Base-by-base conservation (phyloP, 2,329 filamentous ascomycete species). In the Anthostomella pinea region DNA sequence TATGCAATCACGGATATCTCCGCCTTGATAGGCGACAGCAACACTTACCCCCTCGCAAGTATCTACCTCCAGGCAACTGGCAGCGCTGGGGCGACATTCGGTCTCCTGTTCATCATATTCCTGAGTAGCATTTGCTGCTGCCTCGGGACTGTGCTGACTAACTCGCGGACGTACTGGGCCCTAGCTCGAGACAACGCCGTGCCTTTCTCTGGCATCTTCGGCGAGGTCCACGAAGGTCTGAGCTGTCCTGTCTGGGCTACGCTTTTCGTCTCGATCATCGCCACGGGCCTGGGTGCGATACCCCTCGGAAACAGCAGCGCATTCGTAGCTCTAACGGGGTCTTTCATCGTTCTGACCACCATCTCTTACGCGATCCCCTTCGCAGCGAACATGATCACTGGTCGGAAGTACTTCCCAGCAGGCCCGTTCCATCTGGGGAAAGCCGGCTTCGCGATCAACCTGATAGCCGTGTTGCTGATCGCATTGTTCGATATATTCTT, bases 211-310 rank as follows among this genome's bases (percentile, higher is more conserved):
- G 38, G 51, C 8, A 63, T 75, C 57, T 73, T 81, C 40, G 63
- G 69, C n/a, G 58, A 52, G 13, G 76, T 83, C 47, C 70, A 74
- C 54, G 64, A 68, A 43, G 59, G 46, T 1, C 69, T 78, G 38
- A 75, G 76, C 35, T 81, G 78, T 51, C 79, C 79, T 1, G 64
- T 82, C 39, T 72, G 73, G 38, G 68, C 79, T 2, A 79, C 77
- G 1, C 43, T 81, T n/a, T 68, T 76, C 39, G 75, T 73, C 41
- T 54, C 69, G 4, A 41, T 69, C 21, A 35, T 80, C 3, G 67
- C 70, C 33, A 77, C 75, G 1, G 66, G 67, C 21, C 65, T 79
- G 8, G 75, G 74, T 8, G 75, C 72, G 37, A 77, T 79, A 45
- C 73, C 76, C 17, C 63, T 78, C 8, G 75, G 74, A 26, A 75